phyloP scores from a whole-genome alignment of 2,329 filamentous ascomycete genomes.

The Blumeria hordei region DNA sequence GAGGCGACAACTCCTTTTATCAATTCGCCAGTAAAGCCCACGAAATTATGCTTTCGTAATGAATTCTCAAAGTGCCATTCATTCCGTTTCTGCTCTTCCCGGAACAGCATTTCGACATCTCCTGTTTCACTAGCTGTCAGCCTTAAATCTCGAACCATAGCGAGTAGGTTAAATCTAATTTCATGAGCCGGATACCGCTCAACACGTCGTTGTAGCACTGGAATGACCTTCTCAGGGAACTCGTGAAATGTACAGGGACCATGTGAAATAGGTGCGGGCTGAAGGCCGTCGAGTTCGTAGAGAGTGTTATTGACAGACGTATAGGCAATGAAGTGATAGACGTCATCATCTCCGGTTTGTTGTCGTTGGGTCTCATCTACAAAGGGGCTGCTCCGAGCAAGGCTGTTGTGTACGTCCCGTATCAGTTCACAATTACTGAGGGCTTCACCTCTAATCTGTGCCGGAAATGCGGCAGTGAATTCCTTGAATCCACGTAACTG shows the following conservation, averaged over 20 bases:
- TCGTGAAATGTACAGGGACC: slow-evolving; percentile 43
- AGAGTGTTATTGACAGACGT: slow-evolving; percentile 54
- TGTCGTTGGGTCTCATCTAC: slow-evolving; percentile 66
- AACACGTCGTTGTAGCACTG: slow-evolving; percentile 68
- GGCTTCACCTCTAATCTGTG: slow-evolving; percentile 42
- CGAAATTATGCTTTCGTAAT: slow-evolving; percentile 78
- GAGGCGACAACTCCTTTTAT: slow-evolving; percentile 59
- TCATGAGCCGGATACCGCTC: slow-evolving; percentile 64
- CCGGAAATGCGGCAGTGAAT: slow-evolving; percentile 43
- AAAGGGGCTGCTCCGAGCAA: slow-evolving; percentile 63
- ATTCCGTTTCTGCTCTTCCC: slow-evolving; percentile 61
- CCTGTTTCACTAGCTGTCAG: slow-evolving; percentile 57
- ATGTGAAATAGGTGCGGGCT: slow-evolving; percentile 78
- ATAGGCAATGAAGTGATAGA: slow-evolving; percentile 96
- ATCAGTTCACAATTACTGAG: slow-evolving; percentile 40
- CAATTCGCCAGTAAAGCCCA: slow-evolving; percentile 79
- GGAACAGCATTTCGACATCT: slow-evolving; percentile 51
- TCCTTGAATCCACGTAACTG: slow-evolving; percentile 43
- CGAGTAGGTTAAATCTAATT: slow-evolving; percentile 89
- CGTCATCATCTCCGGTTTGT: slow-evolving; percentile 55
- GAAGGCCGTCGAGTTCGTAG: slow-evolving; percentile 88
- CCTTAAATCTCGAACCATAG: slow-evolving; percentile 68
- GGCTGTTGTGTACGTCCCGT: slow-evolving; percentile 44
- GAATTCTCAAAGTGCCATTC: slow-evolving; percentile 94
- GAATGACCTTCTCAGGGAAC: slow-evolving; percentile 61